Conservation (phyloP, 2,329 filamentous ascomycete genomes). For the Fusarium sp. region DNA sequence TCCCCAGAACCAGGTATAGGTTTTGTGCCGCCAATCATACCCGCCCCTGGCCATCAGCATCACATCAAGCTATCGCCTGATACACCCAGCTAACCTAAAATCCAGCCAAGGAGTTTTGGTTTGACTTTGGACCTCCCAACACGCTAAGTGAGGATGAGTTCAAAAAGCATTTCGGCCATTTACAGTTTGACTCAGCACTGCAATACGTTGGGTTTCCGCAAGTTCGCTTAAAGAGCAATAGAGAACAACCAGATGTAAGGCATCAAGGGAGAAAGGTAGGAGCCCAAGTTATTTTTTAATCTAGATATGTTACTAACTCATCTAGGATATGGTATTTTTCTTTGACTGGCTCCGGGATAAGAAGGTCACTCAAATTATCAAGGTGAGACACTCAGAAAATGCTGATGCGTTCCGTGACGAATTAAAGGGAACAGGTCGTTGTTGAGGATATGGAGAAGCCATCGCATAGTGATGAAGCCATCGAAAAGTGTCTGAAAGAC, state of each 20-base stretch:
- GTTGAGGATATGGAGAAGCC: slow-evolving; percentile 19
- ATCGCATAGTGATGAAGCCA: slow-evolving; percentile 21
- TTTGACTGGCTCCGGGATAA: slow-evolving; percentile 11
- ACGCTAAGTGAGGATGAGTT: background rate
- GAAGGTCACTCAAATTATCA: slow-evolving; percentile 2
- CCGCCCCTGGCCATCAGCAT: too few relatives aligned
- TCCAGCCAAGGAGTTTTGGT: background rate
- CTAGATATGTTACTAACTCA: background rate
- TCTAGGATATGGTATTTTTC: slow-evolving; percentile 18
- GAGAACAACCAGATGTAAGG: background rate
- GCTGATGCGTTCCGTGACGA: accelerated
- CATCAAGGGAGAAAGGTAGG: slow-evolving; percentile 4
- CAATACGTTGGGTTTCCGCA: slow-evolving; percentile 24
- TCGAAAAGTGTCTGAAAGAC: slow-evolving; percentile 6
- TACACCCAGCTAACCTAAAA: background rate
- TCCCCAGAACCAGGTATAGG: too few relatives aligned
- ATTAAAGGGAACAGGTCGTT: background rate
- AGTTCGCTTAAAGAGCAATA: background rate
- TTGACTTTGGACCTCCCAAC: background rate
- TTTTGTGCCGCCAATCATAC: too few relatives aligned
- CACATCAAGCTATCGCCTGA: too few relatives aligned
- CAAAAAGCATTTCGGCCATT: slow-evolving; percentile 7
- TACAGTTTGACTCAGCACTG: slow-evolving; percentile 4
- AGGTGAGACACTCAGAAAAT: background rate
- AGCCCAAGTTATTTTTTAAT: accelerated